These are phyloP conservation scores for Hepatocystis sp. DNA, from an alignment of 169 alveolate species.

Conservation along the genomic window DNA sequence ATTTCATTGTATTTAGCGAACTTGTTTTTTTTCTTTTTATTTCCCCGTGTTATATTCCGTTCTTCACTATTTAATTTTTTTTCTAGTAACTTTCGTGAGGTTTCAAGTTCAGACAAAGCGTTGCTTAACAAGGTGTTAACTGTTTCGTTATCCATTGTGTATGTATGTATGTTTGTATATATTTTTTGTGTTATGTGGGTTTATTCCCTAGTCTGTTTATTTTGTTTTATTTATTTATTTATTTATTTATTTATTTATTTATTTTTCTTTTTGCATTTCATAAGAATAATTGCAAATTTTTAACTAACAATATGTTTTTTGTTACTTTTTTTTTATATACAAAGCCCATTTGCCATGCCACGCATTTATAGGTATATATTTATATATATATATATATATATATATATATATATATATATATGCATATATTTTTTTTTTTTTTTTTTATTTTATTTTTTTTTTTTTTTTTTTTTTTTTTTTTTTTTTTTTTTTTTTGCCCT, in stretches of 20 bases:
- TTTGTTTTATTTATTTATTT: background rate
- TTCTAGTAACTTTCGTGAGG: slow-evolving; percentile 11
- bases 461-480: background rate
- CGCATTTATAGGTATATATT: too few species aligned
- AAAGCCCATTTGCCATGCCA: too few species aligned
- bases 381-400: too few species aligned
- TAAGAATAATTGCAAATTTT: background rate
- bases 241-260: background rate
- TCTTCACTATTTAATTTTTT: background rate
- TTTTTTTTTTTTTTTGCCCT: background rate
- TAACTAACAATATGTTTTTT: too few species aligned
- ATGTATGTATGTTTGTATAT: too few species aligned
- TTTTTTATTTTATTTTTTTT: slow-evolving; percentile 2
- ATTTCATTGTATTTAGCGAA: slow-evolving; percentile 12
- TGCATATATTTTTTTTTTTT: too few species aligned
- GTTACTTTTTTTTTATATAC: too few species aligned
- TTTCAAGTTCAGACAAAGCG: slow-evolving; percentile 32
- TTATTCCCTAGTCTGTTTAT: background rate
- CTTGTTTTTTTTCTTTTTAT: slow-evolving; percentile 12
- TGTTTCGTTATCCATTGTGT: slow-evolving; percentile 12
- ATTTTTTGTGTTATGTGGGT: background rate
- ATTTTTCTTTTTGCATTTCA: background rate
- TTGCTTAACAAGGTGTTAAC: slow-evolving; percentile 1
- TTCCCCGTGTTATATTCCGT: background rate
- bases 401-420: too few species aligned